These are phyloP conservation scores for Dendryphion nanum DNA, from an alignment of 2,329 filamentous ascomycete genomes.

Conservation along the genomic window DNA sequence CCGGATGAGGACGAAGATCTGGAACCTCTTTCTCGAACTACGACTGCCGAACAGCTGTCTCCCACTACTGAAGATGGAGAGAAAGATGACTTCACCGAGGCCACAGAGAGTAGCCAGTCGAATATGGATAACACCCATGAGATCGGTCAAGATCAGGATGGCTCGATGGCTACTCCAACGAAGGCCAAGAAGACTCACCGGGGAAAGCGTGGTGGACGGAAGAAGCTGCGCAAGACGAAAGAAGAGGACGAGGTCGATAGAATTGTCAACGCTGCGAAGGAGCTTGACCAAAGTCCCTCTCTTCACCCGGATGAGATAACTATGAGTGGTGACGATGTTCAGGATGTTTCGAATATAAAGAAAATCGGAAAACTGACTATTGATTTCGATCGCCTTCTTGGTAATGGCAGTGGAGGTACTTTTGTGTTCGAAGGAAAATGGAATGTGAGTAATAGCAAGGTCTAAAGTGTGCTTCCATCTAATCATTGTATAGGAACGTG, in stretches of 20 bases:
- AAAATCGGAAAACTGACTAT: constrained; percentile 62
- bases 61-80: constrained; percentile 8
- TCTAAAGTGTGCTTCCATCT: too few species aligned
- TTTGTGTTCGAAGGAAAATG: constrained; percentile 94
- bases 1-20: constrained; percentile 32
- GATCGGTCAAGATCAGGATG: not conserved
- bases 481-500: constrained; percentile 57
- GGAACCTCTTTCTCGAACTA: constrained; percentile 32
- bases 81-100: not conserved
- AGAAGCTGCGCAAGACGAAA: constrained; percentile 42
- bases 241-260: constrained; percentile 38
- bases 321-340: constrained; percentile 44
- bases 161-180: constrained; percentile 17
- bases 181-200: constrained; percentile 53
- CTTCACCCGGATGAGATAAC: constrained; percentile 42
- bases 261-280: constrained; percentile 41
- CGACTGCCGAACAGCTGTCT: constrained; percentile 29
- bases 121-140: not conserved
- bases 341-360: constrained; percentile 49
- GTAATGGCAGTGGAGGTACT: constrained; percentile 91
- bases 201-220: constrained; percentile 49
- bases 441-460: constrained; percentile 49
- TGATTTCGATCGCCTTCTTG: constrained; percentile 59
- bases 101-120: not conserved
- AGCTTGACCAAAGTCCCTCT: constrained; percentile 29